Percentiles rank a stretch among this genome's conserved stretches.
Conservation (phyloP, 768 basidiomycete genomes). For the Tricholoma sp. region DNA sequence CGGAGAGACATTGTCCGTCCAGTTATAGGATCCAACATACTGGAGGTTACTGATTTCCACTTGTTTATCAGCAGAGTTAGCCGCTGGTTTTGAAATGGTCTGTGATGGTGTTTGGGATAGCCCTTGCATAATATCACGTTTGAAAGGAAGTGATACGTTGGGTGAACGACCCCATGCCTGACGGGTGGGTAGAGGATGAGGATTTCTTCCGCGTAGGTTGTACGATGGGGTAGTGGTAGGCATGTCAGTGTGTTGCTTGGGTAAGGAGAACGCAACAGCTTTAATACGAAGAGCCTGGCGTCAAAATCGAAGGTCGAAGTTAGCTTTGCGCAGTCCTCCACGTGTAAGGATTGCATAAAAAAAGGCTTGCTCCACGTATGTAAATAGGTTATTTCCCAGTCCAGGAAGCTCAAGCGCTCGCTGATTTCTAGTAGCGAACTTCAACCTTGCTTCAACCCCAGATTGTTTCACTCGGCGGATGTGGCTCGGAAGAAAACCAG, state of each 20-base stretch:
- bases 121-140: constrained; percentile 32
- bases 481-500: too few species aligned
- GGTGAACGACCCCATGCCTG: neutral
- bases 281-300: neutral
- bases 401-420: too few species aligned
- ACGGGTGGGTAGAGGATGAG: neutral
- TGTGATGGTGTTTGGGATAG: constrained; percentile 22
- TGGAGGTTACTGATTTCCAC: constrained; percentile 33
- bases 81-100: constrained; percentile 19
- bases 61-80: constrained; percentile 18
- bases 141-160: constrained; percentile 22
- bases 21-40: constrained; percentile 48
- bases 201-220: neutral
- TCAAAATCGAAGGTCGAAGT: neutral
- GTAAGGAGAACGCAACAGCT: neutral
- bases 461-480: too few species aligned
- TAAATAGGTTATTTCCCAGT: too few species aligned
- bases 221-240: neutral
- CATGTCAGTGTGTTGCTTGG: neutral
- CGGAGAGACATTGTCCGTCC: constrained; percentile 36
- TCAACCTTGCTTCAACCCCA: too few species aligned
- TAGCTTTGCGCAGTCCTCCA: neutral
- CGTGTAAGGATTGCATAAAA: neutral
- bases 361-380: too few species aligned
- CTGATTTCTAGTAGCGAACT: too few species aligned